A percentile compares a stretch with the other conserved stretches of the same genome.
These are phyloP conservation scores for Ophiostoma triangulosporum DNA, from an alignment of 2,329 filamentous ascomycete species.

Conservation along the genomic window DNA sequence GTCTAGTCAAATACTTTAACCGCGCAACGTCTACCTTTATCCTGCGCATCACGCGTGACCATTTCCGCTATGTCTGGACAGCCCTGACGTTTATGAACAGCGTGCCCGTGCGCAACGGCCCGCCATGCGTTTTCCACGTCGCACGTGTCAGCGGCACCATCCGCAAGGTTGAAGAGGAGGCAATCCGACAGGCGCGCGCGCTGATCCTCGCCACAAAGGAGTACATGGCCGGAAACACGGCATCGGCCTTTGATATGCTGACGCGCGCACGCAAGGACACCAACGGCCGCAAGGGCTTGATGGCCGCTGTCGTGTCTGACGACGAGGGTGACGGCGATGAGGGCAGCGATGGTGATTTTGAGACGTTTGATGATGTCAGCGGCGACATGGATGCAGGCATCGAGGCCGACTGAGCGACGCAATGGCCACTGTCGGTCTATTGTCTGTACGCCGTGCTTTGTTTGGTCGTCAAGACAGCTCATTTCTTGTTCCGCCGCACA, in stretches of 20 bases:
- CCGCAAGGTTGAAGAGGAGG: conserved; percentile 80
- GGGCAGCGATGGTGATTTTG: neutral
- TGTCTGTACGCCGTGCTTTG: too few relatives aligned
- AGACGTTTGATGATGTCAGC: conserved; percentile 14
- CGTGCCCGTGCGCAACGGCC: conserved; percentile 46
- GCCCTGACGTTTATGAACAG: conserved; percentile 68
- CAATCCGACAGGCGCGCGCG: conserved; percentile 60
- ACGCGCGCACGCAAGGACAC: conserved; percentile 17
- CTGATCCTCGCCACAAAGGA: conserved; percentile 56
- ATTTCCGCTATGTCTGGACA: conserved; percentile 83
- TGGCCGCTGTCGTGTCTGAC: conserved; percentile 32
- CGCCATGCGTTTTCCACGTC: conserved; percentile 67
- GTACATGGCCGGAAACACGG: conserved; percentile 26
- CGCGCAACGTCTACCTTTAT: conserved; percentile 91
- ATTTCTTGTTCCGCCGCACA: conserved; percentile 44
- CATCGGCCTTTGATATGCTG: conserved; percentile 19
- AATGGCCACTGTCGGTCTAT: neutral
- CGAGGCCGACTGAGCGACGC: neutral
- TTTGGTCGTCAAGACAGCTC: neutral
- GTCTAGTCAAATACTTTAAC: conserved; percentile 82
- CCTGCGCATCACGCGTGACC: conserved; percentile 64
- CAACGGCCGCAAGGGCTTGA: conserved; percentile 19
- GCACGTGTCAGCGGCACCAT: conserved; percentile 87
- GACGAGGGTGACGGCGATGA: conserved; percentile 29
- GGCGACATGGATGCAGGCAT: conserved; percentile 24